Base-by-base conservation (phyloP, 345 rosid species). In the Euclidium syriacum region DNA sequence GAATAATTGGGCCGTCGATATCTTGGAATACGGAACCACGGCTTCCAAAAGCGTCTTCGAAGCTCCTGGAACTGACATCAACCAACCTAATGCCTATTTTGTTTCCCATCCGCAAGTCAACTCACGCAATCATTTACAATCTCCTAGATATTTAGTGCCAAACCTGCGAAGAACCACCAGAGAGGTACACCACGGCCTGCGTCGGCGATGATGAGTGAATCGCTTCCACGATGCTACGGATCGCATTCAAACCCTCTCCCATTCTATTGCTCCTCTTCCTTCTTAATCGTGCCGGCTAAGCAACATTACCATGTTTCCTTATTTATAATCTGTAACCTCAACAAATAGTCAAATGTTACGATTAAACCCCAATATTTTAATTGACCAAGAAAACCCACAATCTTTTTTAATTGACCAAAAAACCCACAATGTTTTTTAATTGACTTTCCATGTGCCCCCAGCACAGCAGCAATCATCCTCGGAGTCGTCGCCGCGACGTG, bases 21-120 rank as follows among this genome's bases (percentile, higher is more conserved):
- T 75, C 50, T 72, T 63, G 47, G 97, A 84, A 76, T 90, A 90
- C 1, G 99, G 97, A 16, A 90, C 79, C 44, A 87, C 77, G 3
- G 85, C 80, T 80, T 94, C 99, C 2, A 94, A 92, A 30, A 94
- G 83, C 10, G 99, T 90, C 60, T 67, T 85, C 25, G 96, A 60
- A 61, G 99, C 95, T 77, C 99, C 97, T 4, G 99, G 95, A 2
- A 94, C 83, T 0, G 99, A 77, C 73, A 80, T 75, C 75, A 94
- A 73, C 85, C 81, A 79, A 11, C 96, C 95, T 32, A 90, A 56
- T 24, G 85, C 88, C 96, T n/a, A n/a, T n/a, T n/a, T n/a, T n/a
- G n/a, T n/a, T n/a, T n/a, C n/a, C n/a, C n/a, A n/a, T n/a, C n/a
- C n/a, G n/a, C n/a, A n/a, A n/a, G n/a, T n/a, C n/a, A n/a, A n/a